A percentile compares a stretch with the other conserved stretches of the same genome.
phyloP scores from a whole-genome alignment of 2,329 filamentous ascomycete genomes.

The Aureobasidium mangrovei region DNA sequence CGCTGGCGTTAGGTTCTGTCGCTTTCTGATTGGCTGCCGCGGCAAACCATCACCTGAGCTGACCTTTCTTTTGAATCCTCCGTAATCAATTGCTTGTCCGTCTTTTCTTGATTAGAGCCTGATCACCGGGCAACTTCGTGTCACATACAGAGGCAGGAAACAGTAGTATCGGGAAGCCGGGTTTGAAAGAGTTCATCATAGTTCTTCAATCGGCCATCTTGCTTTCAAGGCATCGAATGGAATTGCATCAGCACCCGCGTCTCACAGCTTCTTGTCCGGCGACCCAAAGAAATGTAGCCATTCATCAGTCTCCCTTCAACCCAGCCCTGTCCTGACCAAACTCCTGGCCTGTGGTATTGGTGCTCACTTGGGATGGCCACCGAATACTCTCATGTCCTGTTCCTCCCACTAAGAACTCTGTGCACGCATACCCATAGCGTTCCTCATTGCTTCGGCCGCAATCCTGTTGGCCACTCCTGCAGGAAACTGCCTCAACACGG shows the following conservation, averaged over 20 bases:
- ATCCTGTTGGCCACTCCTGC: background rate
- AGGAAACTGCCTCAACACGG: background rate
- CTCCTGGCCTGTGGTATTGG: no score
- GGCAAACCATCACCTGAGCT: background rate
- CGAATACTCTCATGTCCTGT: slow-evolving; percentile 2
- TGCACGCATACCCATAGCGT: background rate
- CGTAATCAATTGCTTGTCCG: background rate
- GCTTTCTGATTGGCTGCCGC: background rate
- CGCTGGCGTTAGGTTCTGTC: background rate
- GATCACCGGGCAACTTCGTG: no score
- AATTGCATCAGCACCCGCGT: no score
- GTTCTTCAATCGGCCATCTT: no score
- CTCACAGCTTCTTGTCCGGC: no score
- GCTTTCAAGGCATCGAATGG: no score
- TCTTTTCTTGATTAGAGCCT: no score
- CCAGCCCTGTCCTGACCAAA: no score
- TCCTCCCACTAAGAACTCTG: background rate
- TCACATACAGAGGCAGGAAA: no score
- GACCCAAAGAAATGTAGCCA: no score
- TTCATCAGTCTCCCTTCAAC: background rate
- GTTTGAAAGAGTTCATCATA: no score
- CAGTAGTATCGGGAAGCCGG: no score
- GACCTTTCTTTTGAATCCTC: background rate
- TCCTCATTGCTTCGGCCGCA: background rate
- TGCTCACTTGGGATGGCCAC: background rate